Base-by-base conservation (phyloP, 139 green algal genomes). In the Tetraselmis chui region DNA sequence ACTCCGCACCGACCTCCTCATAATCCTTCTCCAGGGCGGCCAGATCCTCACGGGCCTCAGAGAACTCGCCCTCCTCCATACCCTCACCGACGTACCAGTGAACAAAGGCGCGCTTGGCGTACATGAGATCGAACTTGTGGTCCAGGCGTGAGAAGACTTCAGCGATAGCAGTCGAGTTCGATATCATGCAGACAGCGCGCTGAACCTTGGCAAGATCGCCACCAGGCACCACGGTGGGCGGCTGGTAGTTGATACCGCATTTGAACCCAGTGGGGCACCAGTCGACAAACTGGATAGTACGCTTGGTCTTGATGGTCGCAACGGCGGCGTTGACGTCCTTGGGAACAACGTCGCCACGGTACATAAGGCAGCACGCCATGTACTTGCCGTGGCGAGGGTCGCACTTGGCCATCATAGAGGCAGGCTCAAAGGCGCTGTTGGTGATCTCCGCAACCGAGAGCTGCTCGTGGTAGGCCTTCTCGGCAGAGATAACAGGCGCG, bases 41-140 rank as follows among this genome's bases (percentile, higher is more conserved):
- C 84, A 99, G 88, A 84, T 99, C 95, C 93, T 99, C 95, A 86
- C 96, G 92, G 76, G 96, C 96, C 89, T 97, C 94, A n/a, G 83
- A 89, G 90, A 94, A 94, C n/a, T n/a, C n/a, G 79, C 93, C 96
- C 92, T 98, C 94, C 91, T 98, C 95, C 95, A 98, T 98, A 81
- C 94, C 96, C 92, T 98, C 96, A 91, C 95, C 94, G 76, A 98
- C 96, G 89, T 98, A 99, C 96, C 96, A 99, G 93, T 99, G 96
- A 79, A 99, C 96, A 84, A 99, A 99, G 76, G 96, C 96, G 86
- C 96, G 93, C 95, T 99, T 99, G 92, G 96, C 95, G 84, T 99
- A 99, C 96, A 99, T 99, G 1, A 99, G 94, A 85, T 99, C 95
- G 84, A 99, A 99, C 95, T 99, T 99, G 93, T 99, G 96, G 90